Conservation (phyloP, 2,329 filamentous ascomycete species). For the Lecanosticta acicola region DNA sequence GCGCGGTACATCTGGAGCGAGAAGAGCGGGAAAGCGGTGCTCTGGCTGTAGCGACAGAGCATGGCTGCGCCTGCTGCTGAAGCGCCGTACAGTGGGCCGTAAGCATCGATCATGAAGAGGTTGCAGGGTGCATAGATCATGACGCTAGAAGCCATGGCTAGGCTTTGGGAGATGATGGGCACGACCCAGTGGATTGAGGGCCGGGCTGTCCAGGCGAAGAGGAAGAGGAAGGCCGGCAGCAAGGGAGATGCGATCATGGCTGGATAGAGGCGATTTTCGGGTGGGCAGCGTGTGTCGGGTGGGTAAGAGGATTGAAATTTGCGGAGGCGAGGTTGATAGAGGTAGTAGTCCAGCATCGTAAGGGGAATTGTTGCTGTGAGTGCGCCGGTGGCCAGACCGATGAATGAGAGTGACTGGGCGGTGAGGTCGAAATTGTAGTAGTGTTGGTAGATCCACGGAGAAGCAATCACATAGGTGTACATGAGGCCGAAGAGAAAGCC, state of each 20-base stretch:
- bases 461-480: conserved; percentile 40
- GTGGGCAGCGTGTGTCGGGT: conserved; percentile 16
- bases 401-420: conserved; percentile 33
- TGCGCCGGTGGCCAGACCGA: conserved; percentile 26
- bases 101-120: conserved; percentile 39
- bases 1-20: conserved; percentile 33
- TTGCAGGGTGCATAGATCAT: conserved; percentile 34
- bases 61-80: conserved; percentile 32
- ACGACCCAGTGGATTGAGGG: conserved; percentile 37
- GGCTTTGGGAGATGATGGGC: conserved; percentile 29
- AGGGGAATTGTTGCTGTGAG: conserved; percentile 22
- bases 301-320: conserved; percentile 1
- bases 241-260: conserved; percentile 31
- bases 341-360: conserved; percentile 22
- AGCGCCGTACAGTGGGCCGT: conserved; percentile 37
- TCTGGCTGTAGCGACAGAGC: conserved; percentile 32
- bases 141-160: conserved; percentile 20
- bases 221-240: conserved; percentile 31
- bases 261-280: conserved; percentile 33
- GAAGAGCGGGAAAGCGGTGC: conserved; percentile 38
- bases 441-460: conserved; percentile 29
- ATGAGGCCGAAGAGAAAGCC: conserved; percentile 39
- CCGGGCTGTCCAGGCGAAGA: conserved; percentile 33
- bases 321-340: conserved; percentile 27
- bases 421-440: conserved; percentile 26